These are phyloP conservation scores for Ophiorrhiza pumila DNA, from an alignment of 257 asterid species.

Conservation along the genomic window DNA sequence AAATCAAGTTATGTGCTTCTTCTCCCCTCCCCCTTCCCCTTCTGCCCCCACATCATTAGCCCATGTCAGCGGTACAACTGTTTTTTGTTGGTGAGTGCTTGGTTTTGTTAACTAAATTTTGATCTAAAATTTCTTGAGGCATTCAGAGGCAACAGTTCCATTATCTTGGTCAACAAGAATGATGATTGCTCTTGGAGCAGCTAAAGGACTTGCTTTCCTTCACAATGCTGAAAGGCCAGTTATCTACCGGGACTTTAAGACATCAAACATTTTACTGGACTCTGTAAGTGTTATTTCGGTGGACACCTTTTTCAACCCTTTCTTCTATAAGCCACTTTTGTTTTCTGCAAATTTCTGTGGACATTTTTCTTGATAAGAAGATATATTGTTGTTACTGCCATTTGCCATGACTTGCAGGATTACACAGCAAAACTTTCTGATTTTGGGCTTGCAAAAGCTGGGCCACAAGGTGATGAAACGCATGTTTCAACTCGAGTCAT, in stretches of 20 bases:
- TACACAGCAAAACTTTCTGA: constrained; percentile 95
- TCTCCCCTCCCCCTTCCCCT: not conserved
- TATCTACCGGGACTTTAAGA: constrained; percentile 95
- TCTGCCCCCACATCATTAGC: not conserved
- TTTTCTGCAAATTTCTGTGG: not conserved
- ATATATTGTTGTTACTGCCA: not conserved
- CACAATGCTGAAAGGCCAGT: constrained; percentile 98
- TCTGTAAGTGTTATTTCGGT: constrained; percentile 55
- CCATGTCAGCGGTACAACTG: not conserved
- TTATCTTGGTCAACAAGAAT: constrained; percentile 93
- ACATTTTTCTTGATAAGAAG: constrained; percentile 7
- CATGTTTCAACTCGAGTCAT: constrained; percentile 98
- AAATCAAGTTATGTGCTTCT: not conserved
- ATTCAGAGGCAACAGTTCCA: constrained; percentile 78
- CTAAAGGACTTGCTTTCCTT: constrained; percentile 98
- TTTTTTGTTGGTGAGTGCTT: not conserved
- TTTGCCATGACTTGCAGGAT: constrained; percentile 56
- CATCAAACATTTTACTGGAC: constrained; percentile 89
- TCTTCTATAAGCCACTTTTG: not conserved
- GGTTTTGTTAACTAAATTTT: constrained; percentile 39
- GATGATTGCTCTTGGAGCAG: constrained; percentile 99
- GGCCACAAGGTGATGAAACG: constrained; percentile 99
- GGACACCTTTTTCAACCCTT: not conserved
- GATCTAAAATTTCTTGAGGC: constrained; percentile 62
- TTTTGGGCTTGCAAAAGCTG: constrained; percentile 99